Percentiles rank a stretch among this genome's conserved stretches.
phyloP scores from a whole-genome alignment of 352 stramenopile genomes.

The Aphanomyces invadans region DNA sequence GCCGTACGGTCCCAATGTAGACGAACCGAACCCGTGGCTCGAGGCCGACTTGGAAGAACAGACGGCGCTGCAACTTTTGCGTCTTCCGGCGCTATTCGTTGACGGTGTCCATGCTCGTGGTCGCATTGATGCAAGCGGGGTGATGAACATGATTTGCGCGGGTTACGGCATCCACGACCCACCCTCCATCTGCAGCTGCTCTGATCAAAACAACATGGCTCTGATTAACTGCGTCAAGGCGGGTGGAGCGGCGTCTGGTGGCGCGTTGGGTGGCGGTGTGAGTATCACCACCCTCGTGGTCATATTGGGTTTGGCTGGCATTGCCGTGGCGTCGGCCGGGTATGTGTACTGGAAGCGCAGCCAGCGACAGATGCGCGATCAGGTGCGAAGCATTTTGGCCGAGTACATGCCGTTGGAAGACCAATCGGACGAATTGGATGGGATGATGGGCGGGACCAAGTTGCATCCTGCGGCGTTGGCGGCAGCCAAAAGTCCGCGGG shows the following conservation, averaged over 20 bases:
- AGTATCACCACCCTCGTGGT: conserved; percentile 78
- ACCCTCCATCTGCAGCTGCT: conserved; percentile 67
- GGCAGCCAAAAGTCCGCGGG: conserved; percentile 71
- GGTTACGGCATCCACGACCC: conserved; percentile 76
- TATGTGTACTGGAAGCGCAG: conserved; percentile 90
- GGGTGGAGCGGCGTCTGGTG: conserved; percentile 57
- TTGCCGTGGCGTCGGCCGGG: conserved; percentile 56
- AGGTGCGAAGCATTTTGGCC: conserved; percentile 92
- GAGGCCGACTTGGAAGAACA: conserved; percentile 87
- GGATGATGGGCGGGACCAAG: conserved; percentile 36
- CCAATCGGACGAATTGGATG: conserved; percentile 53
- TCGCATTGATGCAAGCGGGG: conserved; percentile 79
- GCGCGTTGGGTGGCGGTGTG: conserved; percentile 47
- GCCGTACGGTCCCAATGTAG: conserved; percentile 83
- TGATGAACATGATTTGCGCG: conserved; percentile 79
- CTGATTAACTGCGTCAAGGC: conserved; percentile 64
- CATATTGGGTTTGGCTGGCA: conserved; percentile 77
- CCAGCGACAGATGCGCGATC: conserved; percentile 90
- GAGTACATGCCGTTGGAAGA: conserved; percentile 96
- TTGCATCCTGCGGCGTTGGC: conserved; percentile 62
- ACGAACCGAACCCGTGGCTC: conserved; percentile 83
- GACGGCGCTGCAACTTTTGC: conserved; percentile 84
- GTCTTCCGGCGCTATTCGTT: conserved; percentile 90
- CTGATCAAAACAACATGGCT: conserved; percentile 51
- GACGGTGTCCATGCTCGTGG: conserved; percentile 91